phyloP scores from a whole-genome alignment of 257 asterid genomes.

The Buddleja alternifolia region DNA sequence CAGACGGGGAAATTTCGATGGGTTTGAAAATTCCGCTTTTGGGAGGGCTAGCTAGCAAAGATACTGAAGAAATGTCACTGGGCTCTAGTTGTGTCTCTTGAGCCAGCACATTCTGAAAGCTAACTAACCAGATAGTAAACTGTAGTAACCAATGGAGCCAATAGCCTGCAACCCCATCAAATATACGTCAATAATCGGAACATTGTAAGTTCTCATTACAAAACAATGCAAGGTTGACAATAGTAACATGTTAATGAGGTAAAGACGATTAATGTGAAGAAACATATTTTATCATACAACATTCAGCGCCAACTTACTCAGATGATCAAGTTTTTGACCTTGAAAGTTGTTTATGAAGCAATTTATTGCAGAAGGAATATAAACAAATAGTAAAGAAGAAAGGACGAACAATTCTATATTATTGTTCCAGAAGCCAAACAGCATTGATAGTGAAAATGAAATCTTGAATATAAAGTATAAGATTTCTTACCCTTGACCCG shows the following conservation, averaged over 20 bases:
- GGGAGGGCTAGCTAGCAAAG: conserved; percentile 72
- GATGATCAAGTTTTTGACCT: not conserved
- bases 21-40: conserved; percentile 75
- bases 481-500: conserved; percentile 61
- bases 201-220: too few relatives aligned
- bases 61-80: conserved; percentile 46
- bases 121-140: conserved; percentile 68
- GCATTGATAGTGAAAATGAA: not conserved
- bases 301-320: not conserved
- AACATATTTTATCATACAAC: not conserved
- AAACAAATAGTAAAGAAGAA: not conserved
- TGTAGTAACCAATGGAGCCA: conserved; percentile 59
- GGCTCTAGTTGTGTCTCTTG: conserved; percentile 41
- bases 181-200: conserved; percentile 7
- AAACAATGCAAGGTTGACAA: too few relatives aligned
- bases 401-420: not conserved
- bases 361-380: not conserved
- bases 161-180: conserved; percentile 57
- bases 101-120: conserved; percentile 57
- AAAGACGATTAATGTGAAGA: conserved; percentile 4
- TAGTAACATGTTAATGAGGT: not conserved
- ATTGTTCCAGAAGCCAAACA: not conserved
- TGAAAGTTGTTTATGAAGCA: conserved; percentile 17
- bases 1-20: conserved; percentile 86
- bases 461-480: not conserved